These are phyloP conservation scores for Incumbomyces delicatus DNA, from an alignment of 2,329 filamentous ascomycete species.

Conservation along the genomic window DNA sequence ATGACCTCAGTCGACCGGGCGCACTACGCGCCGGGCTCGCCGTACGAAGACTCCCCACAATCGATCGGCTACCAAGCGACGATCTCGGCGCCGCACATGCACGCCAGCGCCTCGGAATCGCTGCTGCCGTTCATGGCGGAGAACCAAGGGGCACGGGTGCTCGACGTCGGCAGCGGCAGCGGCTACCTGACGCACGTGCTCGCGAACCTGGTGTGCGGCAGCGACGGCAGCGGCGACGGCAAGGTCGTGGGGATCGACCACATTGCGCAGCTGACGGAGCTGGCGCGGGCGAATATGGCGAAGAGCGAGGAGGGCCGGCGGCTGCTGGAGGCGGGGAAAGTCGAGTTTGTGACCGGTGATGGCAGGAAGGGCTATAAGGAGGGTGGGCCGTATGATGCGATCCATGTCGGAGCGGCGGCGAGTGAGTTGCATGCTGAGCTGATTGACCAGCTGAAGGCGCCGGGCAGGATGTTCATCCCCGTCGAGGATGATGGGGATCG, in stretches of 20 bases:
- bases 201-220: constrained; percentile 56
- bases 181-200: constrained; percentile 84
- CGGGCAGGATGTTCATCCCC: constrained; percentile 64
- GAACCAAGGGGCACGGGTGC: constrained; percentile 42
- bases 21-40: constrained; percentile 51
- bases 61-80: constrained; percentile 58
- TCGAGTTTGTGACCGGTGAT: constrained; percentile 67
- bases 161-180: constrained; percentile 67
- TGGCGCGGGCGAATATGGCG: constrained; percentile 56
- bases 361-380: constrained; percentile 57
- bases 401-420: constrained; percentile 88
- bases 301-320: constrained; percentile 50
- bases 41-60: constrained; percentile 68
- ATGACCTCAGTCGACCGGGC: constrained; percentile 83
- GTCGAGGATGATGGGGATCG: constrained; percentile 38
- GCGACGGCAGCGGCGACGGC: constrained; percentile 32
- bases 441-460: constrained; percentile 65
- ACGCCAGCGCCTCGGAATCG: constrained; percentile 54
- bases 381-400: constrained; percentile 68
- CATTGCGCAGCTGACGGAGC: constrained; percentile 52
- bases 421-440: constrained; percentile 60
- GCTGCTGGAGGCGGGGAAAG: constrained; percentile 54
- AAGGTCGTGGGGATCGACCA: constrained; percentile 66
- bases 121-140: constrained; percentile 50
- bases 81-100: constrained; percentile 66